These are phyloP conservation scores for Gypsophila paniculata DNA, from an alignment of 179 eudicot genomes.

Conservation along the genomic window DNA sequence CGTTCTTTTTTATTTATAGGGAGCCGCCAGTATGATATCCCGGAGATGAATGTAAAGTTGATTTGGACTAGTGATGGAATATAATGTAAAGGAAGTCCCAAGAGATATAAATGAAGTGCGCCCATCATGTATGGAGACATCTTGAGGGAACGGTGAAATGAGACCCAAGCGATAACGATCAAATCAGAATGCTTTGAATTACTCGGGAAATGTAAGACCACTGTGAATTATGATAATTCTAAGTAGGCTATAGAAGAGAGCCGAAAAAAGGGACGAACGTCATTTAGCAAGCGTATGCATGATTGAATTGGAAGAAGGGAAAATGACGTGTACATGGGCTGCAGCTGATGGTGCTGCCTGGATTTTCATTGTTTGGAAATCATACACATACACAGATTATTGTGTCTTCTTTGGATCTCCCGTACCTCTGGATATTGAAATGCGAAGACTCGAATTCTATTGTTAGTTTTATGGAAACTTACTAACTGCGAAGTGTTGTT, in stretches of 20 bases:
- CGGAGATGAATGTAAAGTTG: not conserved
- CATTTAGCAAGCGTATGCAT: too few species aligned
- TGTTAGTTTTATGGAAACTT: too few species aligned
- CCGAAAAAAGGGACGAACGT: too few species aligned
- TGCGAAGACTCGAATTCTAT: not conserved
- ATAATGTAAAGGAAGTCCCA: not conserved
- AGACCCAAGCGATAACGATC: not conserved
- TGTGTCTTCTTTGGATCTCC: too few species aligned
- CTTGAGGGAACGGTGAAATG: not conserved
- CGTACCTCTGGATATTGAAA: not conserved
- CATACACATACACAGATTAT: too few species aligned
- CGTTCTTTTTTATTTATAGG: too few species aligned
- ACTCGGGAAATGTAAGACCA: not conserved
- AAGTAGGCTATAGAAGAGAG: too few species aligned
- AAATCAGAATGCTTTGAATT: not conserved
- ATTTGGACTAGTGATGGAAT: not conserved
- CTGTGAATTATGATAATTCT: not conserved
- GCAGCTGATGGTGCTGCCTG: not conserved
- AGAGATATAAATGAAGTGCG: not conserved
- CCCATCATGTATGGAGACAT: too few species aligned
- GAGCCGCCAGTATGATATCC: too few species aligned
- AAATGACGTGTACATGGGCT: not conserved
- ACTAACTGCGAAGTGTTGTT: too few species aligned
- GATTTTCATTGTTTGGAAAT: not conserved
- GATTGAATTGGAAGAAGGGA: too few species aligned